phyloP scores from a whole-genome alignment of 257 asterid species.

The Knoxia roxburghii region DNA sequence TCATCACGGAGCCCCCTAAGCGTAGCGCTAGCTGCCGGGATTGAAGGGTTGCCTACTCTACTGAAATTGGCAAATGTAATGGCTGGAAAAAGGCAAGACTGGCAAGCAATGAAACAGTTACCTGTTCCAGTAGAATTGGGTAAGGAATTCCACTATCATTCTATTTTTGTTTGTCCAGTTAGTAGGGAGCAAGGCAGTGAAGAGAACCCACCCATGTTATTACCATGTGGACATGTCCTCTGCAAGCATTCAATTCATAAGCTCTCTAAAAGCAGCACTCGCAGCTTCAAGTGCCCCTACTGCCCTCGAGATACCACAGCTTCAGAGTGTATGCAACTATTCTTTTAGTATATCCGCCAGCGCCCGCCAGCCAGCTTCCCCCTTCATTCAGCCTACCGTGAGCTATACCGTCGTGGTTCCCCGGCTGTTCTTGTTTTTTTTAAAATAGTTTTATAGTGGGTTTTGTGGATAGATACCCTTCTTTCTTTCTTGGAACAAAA shows the following conservation, averaged over 20 bases:
- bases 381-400: not conserved
- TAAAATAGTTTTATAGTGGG: not conserved
- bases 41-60: slow-evolving; percentile 55
- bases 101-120: slow-evolving; percentile 47
- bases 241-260: slow-evolving; percentile 49
- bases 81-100: slow-evolving; percentile 50
- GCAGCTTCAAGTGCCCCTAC: slow-evolving; percentile 52
- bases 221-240: slow-evolving; percentile 66
- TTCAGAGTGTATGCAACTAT: slow-evolving; percentile 28
- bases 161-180: slow-evolving; percentile 65
- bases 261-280: slow-evolving; percentile 31
- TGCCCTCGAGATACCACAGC: slow-evolving; percentile 25
- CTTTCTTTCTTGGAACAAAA: not conserved
- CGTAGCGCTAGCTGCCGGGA: slow-evolving; percentile 52
- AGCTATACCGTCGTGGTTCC: not conserved
- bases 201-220: slow-evolving; percentile 56
- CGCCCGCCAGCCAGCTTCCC: too few relatives aligned
- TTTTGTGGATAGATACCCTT: slow-evolving; percentile 10
- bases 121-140: slow-evolving; percentile 55
- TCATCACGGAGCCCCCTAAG: slow-evolving; percentile 41
- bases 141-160: slow-evolving; percentile 53
- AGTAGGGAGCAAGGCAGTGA: slow-evolving; percentile 40
- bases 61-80: slow-evolving; percentile 44
- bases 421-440: not conserved
- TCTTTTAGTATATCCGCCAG: slow-evolving; percentile 10